These are phyloP conservation scores for Bathelium albidoporum DNA, from an alignment of 495 filamentous ascomycete genomes.

Conservation along the genomic window DNA sequence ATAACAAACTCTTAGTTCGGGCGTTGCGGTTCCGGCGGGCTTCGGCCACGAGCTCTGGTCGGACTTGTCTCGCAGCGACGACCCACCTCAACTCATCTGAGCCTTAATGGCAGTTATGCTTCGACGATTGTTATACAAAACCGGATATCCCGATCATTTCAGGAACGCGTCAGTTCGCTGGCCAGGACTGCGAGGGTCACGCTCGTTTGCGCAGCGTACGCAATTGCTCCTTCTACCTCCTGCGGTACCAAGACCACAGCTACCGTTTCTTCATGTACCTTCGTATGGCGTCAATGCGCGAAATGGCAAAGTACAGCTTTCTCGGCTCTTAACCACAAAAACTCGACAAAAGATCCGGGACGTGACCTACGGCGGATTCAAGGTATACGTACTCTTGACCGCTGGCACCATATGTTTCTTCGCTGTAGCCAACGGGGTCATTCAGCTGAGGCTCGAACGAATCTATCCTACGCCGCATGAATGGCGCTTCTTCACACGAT, in stretches of 20 bases:
- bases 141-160: too few relatives aligned
- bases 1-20: too few relatives aligned
- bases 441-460: conserved; percentile 62
- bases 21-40: too few relatives aligned
- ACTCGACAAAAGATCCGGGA: conserved; percentile 55
- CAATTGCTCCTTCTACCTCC: conserved; percentile 40
- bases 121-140: neutral
- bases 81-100: too few relatives aligned
- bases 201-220: conserved; percentile 39
- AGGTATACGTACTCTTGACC: conserved; percentile 21
- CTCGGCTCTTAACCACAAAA: conserved; percentile 68
- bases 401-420: conserved; percentile 23
- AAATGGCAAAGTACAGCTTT: conserved; percentile 44
- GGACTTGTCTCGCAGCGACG: too few relatives aligned
- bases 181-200: neutral
- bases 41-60: neutral
- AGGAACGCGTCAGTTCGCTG: neutral
- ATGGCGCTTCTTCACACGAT: conserved; percentile 32
- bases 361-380: conserved; percentile 48
- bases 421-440: conserved; percentile 43
- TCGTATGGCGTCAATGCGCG: conserved; percentile 30
- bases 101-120: neutral
- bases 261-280: conserved; percentile 63
- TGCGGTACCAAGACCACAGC: conserved; percentile 53
- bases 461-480: conserved; percentile 20